Evolutionary conservation across 257 asterid genomes (phyloP).

Genomic region (Capsicum pubescens): DNA sequence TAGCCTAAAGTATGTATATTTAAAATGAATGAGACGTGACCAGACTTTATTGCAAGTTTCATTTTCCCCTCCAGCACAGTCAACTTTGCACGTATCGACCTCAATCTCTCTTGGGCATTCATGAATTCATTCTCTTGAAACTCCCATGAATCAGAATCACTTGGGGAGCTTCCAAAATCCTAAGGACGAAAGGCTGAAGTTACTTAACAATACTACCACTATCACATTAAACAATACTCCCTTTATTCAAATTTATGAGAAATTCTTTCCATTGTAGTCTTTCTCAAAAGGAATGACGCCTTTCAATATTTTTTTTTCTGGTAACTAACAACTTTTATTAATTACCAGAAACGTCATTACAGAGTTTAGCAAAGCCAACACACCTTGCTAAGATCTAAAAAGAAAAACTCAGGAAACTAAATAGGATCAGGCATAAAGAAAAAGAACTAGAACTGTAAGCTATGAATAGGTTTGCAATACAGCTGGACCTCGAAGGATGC

Average conservation of each 20-base stretch:
- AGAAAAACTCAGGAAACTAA: not conserved
- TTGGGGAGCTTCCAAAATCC: conserved; percentile 53
- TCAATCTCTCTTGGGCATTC: conserved; percentile 62
- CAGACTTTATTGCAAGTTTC: conserved; percentile 69
- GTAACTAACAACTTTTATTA: not conserved
- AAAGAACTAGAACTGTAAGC: not conserved
- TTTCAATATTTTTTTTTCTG: not conserved
- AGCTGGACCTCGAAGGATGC: not conserved
- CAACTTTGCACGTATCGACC: conserved; percentile 75
- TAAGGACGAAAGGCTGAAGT: conserved; percentile 33
- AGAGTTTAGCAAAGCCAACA: not conserved
- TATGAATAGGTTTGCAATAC: not conserved
- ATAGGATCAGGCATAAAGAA: not conserved
- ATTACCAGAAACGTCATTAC: not conserved
- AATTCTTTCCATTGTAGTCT: not conserved
- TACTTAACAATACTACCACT: conserved; percentile 13
- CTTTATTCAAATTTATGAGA: not conserved
- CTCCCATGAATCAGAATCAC: conserved; percentile 74
- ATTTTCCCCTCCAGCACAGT: conserved; percentile 84
- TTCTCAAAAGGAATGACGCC: not conserved
- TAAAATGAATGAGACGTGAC: conserved; percentile 15
- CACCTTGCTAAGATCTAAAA: not conserved
- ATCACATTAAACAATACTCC: not conserved
- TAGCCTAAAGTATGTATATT: conserved; percentile 11
- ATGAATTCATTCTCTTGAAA: conserved; percentile 78